phyloP scores from a whole-genome alignment of 2,329 filamentous ascomycete genomes.

The Trichophyton mentagrophytes region DNA sequence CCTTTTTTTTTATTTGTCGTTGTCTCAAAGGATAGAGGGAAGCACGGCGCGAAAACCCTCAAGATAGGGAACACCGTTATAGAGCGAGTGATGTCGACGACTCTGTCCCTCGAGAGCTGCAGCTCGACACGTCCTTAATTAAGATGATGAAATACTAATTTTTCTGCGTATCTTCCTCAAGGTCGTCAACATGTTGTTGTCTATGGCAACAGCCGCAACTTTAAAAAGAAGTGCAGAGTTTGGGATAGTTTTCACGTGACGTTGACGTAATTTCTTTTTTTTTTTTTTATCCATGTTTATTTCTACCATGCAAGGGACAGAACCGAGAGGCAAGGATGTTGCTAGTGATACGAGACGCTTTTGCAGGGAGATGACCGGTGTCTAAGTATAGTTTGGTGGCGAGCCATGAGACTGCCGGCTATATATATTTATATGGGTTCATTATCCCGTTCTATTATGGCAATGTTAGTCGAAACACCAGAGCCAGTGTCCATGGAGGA shows the following conservation, averaged over 20 bases:
- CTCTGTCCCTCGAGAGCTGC: not conserved
- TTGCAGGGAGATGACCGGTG: too few species aligned
- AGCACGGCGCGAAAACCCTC: not conserved
- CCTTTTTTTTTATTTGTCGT: not conserved
- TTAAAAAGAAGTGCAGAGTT: not conserved
- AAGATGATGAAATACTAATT: not conserved
- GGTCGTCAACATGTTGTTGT: conserved; percentile 9
- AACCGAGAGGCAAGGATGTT: too few species aligned
- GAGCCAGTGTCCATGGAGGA: not conserved
- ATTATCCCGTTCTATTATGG: conserved; percentile 74
- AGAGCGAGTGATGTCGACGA: not conserved
- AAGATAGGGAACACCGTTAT: not conserved
- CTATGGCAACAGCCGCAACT: conserved; percentile 15
- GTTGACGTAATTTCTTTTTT: not conserved
- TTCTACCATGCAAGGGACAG: not conserved
- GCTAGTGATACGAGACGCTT: too few species aligned
- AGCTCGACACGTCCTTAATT: not conserved
- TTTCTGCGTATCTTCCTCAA: not conserved
- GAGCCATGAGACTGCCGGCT: conserved; percentile 10
- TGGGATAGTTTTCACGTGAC: not conserved
- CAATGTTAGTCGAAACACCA: not conserved
- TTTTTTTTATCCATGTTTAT: not conserved
- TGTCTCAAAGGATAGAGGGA: not conserved
- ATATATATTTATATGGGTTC: conserved; percentile 97
- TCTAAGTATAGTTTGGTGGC: not conserved